Conservation (phyloP, 257 asterid genomes). For the Eucommia ulmoides region DNA sequence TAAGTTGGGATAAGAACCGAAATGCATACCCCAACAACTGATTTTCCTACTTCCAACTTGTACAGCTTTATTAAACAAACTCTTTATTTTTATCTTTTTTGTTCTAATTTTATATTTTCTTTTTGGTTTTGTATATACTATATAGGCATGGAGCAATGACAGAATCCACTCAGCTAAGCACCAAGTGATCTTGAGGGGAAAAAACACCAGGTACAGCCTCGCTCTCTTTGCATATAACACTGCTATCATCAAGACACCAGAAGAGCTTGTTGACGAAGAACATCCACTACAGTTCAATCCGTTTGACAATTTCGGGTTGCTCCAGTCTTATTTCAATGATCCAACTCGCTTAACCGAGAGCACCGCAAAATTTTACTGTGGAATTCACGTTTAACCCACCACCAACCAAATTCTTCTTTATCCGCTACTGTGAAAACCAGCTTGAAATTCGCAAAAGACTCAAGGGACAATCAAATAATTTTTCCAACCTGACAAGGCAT, state of each 20-base stretch:
- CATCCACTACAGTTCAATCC: background rate
- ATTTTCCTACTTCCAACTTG: too few relatives aligned
- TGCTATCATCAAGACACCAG: background rate
- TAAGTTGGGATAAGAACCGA: too few relatives aligned
- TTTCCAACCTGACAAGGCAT: too few relatives aligned
- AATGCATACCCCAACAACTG: too few relatives aligned
- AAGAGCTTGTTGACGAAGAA: background rate
- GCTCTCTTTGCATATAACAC: background rate
- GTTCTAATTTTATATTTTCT: background rate
- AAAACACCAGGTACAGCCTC: background rate
- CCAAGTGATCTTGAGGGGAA: background rate
- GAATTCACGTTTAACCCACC: background rate
- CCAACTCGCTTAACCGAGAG: constrained; percentile 1
- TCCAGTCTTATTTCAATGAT: constrained; percentile 4
- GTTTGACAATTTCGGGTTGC: background rate
- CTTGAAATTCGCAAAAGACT: too few relatives aligned
- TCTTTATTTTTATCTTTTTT: background rate
- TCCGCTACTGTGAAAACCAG: too few relatives aligned
- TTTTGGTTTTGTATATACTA: background rate
- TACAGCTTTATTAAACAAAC: too few relatives aligned
- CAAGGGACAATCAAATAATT: too few relatives aligned
- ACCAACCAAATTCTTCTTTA: too few relatives aligned
- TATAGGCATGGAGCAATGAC: constrained; percentile 1
- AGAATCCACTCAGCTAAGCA: background rate
- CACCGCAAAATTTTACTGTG: constrained; percentile 14